Base-by-base conservation (phyloP, 345 rosid genomes). In the Acer negundo region DNA sequence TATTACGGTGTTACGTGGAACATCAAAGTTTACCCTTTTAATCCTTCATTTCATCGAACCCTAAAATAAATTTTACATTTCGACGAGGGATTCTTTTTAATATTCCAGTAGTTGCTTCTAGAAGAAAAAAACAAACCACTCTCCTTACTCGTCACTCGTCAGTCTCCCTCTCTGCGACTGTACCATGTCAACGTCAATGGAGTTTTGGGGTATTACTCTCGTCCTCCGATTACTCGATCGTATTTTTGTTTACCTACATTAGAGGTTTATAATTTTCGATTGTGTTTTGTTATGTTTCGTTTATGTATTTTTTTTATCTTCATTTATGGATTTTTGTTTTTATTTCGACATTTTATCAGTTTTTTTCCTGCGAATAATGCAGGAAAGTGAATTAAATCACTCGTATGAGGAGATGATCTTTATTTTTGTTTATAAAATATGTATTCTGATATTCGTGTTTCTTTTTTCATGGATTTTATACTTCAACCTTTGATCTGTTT, bases 181-280 rank as follows among this genome's bases (percentile, higher is more conserved):
- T 42, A 31, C 55, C 66, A 23, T 31, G 68, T 59, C 67, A 70
- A 9, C 75, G 66, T 3, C 70, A 40, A 89, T 89, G 93, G 89
- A 89, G 84, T 89, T 89, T 76, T 87, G 91, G 93, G 90, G 93
- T 89, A 84, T 80, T 0, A 11, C 4, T 62, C 59, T 38, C 40
- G 12, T 47, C 53, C 73, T 58, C 8, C 35, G 72, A 2, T 56
- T 67, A 47, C 62, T 72, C 10, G 20, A 8, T 69, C 13, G 35
- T 22, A 10, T 17, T 61, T 63, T 72, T 40, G 58, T 15, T 69
- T 20, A 4, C 61, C 1, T n/a, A 44, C 26, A 69, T 76, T 69
- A n/a, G 44, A 10, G 11, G 62, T 16, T 38, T 51, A 55, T 24
- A 49, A 24, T 65, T 24, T 22, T 61, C 23, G 2, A 4, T 24